Conservation (phyloP, 208 protist genomes). For the Trypanosoma brucei region DNA sequence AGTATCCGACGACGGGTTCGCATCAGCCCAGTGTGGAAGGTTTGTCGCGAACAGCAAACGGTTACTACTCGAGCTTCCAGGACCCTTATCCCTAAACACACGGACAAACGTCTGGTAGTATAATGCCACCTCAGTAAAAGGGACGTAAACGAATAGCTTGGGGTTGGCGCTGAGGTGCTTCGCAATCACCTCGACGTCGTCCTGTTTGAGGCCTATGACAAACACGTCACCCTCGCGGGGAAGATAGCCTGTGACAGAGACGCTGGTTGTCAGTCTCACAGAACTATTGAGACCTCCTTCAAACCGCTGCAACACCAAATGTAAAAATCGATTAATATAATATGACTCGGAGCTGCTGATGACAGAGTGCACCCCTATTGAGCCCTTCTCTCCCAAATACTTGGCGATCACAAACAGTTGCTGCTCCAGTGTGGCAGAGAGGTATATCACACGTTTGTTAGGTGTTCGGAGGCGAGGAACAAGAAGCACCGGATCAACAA, state of each 20-base stretch:
- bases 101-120: too few species aligned
- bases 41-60: neutral
- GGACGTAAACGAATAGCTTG: neutral
- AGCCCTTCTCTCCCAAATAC: neutral
- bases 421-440: conserved; percentile 35
- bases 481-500: neutral
- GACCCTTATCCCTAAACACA: neutral
- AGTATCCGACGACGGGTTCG: neutral
- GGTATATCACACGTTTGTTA: conserved; percentile 16
- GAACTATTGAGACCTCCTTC: too few species aligned
- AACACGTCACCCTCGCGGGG: neutral
- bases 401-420: conserved; percentile 21
- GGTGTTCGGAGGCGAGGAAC: neutral
- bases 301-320: neutral
- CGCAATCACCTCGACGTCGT: neutral
- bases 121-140: neutral
- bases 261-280: neutral
- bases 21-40: too few species aligned
- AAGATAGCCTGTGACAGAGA: neutral
- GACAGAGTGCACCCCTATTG: neutral
- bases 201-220: neutral
- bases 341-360: neutral
- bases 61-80: neutral
- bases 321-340: neutral
- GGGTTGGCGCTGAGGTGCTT: neutral